Conservation (phyloP, 176 grass and related monocot species). For the Rhynchospora tenuis region DNA sequence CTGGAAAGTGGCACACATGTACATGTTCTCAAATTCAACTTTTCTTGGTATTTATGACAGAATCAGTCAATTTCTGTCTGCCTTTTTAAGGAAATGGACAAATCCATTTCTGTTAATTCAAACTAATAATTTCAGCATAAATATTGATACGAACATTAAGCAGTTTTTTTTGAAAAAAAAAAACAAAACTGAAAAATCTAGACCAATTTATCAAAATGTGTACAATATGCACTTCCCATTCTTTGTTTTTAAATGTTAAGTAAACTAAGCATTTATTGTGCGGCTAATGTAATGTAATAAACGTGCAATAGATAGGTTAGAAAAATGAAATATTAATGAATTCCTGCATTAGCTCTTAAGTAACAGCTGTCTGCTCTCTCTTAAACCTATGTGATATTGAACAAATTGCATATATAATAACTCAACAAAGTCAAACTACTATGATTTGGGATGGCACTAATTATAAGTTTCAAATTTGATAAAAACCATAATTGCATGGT, state of each 20-base stretch:
- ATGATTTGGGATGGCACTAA: background rate
- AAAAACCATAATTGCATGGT: background rate
- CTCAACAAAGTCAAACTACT: background rate
- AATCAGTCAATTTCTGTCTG: background rate
- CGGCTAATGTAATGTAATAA: constrained; percentile 8
- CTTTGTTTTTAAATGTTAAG: background rate
- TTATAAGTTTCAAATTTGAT: background rate
- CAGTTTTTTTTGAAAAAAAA: background rate
- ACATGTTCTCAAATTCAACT: background rate
- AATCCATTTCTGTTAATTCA: constrained; percentile 1
- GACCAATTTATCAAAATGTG: background rate
- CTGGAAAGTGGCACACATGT: background rate
- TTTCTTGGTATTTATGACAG: background rate
- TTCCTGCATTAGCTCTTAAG: background rate
- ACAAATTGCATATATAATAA: background rate
- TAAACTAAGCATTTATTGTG: background rate
- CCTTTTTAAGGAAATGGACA: background rate
- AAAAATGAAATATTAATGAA: constrained; percentile 6
- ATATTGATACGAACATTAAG: background rate
- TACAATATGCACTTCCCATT: background rate
- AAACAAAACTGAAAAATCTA: background rate
- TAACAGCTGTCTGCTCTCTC: background rate
- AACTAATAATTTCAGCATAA: background rate
- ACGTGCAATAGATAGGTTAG: constrained; percentile 23
- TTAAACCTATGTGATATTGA: background rate